Base-by-base conservation (phyloP, 2,329 filamentous ascomycete species). In the Verticillium nonalfalfae region DNA sequence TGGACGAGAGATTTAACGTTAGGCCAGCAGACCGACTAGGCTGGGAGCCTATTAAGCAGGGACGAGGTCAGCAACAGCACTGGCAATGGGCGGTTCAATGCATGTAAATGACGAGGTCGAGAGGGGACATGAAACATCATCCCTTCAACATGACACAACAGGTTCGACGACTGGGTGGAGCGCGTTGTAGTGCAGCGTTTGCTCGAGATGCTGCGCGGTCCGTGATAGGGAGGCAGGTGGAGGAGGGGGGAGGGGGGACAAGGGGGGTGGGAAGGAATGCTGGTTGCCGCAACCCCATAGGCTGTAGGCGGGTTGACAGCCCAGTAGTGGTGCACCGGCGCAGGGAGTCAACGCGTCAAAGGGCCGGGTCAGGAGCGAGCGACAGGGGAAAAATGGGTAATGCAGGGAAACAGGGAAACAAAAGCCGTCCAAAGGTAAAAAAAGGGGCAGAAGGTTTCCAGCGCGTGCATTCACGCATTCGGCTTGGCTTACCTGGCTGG, bases 1-100 rank as follows among this genome's bases (percentile, higher is more conserved):
- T 93, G 73, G 90, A 93, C 74, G 88, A 87, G 70, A 93, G 84
- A 75, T 87, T 89, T 73, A 89, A 78, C 60, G 83, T 79, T 71
- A 89, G 79, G 67, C 80, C 81, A 66, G 82, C 74, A 68, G 83
- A 82, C 66, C 77, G 80, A 68, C 75, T 66, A 64, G 66, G 65
- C 67, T 68, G 67, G 59, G 75, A 75, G 69, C 74, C 76, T 78
- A 73, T 73, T 63, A 63, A 59, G 63, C 45, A 61, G 59, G 38
- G 56, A 64, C 60, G 58, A 56, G 58, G 58, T 58, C 59, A 63
- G 61, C 64, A 63, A 67, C 68, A 63, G 69, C 18, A n/a, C 26
- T 50, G 45, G 18, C 26, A 26, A 26, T 36, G 14, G 62, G 69
- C 71, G 72, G 74, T 64, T 69, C 68, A 66, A 67, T 76, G 73